phyloP scores from a whole-genome alignment of 768 basidiomycete genomes.

The Fistulinella prunicolor region DNA sequence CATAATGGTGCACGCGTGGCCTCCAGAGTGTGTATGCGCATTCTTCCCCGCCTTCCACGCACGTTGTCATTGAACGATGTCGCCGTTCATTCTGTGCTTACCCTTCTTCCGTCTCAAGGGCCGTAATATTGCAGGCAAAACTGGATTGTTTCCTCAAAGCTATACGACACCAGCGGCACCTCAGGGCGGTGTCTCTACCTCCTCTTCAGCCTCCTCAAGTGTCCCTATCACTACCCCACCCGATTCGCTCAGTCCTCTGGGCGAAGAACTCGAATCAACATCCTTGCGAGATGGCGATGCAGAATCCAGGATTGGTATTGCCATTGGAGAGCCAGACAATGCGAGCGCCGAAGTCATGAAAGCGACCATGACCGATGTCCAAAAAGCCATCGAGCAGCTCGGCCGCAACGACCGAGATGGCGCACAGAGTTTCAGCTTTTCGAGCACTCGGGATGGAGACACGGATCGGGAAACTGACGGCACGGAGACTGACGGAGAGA shows the following conservation, averaged over 20 bases:
- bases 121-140: constrained; percentile 72
- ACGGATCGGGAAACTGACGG: constrained; percentile 48
- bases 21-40: not conserved
- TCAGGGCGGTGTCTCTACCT: constrained; percentile 23
- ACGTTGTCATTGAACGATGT: constrained; percentile 23
- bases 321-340: constrained; percentile 21
- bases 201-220: constrained; percentile 27
- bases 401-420: constrained; percentile 58
- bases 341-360: constrained; percentile 64
- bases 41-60: constrained; percentile 7
- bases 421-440: constrained; percentile 72
- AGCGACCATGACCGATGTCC: constrained; percentile 87
- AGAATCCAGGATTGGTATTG: constrained; percentile 27
- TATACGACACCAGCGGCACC: constrained; percentile 72
- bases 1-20: constrained; percentile 5
- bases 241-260: constrained; percentile 41
- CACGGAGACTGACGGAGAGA: constrained; percentile 47
- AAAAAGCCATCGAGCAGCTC: constrained; percentile 86
- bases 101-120: constrained; percentile 50
- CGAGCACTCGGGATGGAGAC: constrained; percentile 58
- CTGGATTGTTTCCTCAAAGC: constrained; percentile 88
- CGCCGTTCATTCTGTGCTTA: constrained; percentile 25
- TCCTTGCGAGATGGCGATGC: constrained; percentile 27
- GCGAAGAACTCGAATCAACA: constrained; percentile 46
- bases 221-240: constrained; percentile 17